Percentiles rank a stretch among this genome's conserved stretches.
Conservation (phyloP, 1,284 basidiomycete genomes). For the Cryptococcus sp. region DNA sequence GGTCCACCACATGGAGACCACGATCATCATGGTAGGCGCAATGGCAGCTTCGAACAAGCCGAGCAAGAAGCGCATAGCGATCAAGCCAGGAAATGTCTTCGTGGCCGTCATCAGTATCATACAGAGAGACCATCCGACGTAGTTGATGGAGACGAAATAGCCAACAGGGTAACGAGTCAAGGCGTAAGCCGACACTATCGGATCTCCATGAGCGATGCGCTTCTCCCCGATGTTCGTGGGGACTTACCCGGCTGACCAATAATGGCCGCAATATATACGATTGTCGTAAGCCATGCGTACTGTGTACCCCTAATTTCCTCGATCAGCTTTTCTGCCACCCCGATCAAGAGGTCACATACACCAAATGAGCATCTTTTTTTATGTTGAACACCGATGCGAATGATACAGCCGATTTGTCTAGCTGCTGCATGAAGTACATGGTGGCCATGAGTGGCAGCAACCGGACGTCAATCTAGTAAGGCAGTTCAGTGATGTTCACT, state of each 20-base stretch:
- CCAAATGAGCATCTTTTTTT: not conserved
- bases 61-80: conserved; percentile 30
- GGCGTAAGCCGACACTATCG: conserved; percentile 14
- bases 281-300: not conserved
- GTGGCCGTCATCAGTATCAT: conserved; percentile 5
- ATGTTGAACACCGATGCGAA: conserved; percentile 2
- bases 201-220: too few relatives aligned
- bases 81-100: conserved; percentile 18
- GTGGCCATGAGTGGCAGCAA: conserved; percentile 3
- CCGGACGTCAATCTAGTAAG: not conserved
- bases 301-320: not conserved
- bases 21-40: conserved; percentile 18
- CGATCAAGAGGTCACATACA: too few relatives aligned
- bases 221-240: too few relatives aligned
- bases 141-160: conserved; percentile 10
- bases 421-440: conserved; percentile 4
- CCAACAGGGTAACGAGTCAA: conserved; percentile 15
- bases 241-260: not conserved
- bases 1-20: conserved; percentile 20
- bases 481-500: too few relatives aligned
- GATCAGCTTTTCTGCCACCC: too few relatives aligned
- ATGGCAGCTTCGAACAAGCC: conserved; percentile 13
- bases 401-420: conserved; percentile 4
- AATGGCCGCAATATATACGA: not conserved
- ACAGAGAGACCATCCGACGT: conserved; percentile 1